phyloP scores from a whole-genome alignment of 1,284 basidiomycete species.

The Ganoderma leucocontextum region DNA sequence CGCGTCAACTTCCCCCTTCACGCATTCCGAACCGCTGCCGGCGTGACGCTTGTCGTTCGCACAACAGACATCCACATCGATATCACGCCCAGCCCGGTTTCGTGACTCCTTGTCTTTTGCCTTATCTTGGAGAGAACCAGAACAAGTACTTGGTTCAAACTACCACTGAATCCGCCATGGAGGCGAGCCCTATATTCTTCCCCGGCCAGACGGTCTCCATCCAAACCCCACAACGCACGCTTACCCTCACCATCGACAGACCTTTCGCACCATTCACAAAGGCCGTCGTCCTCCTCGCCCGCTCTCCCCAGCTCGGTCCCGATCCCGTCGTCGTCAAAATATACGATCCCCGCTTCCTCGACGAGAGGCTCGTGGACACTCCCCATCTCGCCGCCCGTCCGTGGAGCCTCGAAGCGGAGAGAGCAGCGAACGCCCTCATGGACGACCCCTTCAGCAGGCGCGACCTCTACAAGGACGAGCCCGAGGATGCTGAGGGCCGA shows the following conservation, averaged over 20 bases:
- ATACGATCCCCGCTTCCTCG: conserved; percentile 23
- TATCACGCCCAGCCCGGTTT: too few relatives aligned
- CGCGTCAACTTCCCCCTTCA: too few relatives aligned
- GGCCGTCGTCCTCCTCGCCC: conserved; percentile 9
- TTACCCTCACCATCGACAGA: conserved; percentile 4
- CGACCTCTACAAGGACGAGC: conserved; percentile 5
- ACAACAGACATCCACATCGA: too few relatives aligned
- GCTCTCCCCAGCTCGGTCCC: conserved; percentile 2
- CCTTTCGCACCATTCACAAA: conserved; percentile 2
- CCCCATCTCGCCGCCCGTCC: not conserved
- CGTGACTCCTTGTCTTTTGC: too few relatives aligned
- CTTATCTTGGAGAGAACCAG: too few relatives aligned
- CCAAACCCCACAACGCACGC: not conserved
- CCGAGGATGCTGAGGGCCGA: conserved; percentile 1
- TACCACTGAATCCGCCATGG: not conserved
- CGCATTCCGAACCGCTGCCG: too few relatives aligned
- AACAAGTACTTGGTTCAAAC: not conserved
- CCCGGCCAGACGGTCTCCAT: not conserved
- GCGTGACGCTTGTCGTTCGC: too few relatives aligned
- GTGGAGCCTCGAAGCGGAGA: conserved; percentile 14
- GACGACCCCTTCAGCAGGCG: not conserved
- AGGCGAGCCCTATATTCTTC: not conserved
- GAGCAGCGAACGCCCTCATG: conserved; percentile 1
- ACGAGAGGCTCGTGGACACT: not conserved
- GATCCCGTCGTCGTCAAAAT: conserved; percentile 23